Percentiles rank a stretch among this genome's conserved stretches.
Evolutionary conservation across 208 protist genomes (phyloP).

Genomic region (Leishmania amazonensis): DNA sequence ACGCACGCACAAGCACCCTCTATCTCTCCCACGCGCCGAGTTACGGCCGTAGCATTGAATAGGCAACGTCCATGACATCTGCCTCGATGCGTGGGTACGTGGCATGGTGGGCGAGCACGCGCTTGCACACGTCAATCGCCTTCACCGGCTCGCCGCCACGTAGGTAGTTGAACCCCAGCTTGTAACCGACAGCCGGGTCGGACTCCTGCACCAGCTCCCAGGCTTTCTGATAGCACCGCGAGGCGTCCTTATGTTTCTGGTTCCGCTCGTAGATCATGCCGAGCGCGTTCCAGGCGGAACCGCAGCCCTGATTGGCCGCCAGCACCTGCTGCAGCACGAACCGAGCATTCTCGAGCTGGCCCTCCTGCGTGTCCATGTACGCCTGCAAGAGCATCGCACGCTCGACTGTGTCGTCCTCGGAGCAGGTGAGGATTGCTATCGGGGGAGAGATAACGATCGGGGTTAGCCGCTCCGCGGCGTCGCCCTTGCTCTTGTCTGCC

Average conservation of each 20-base stretch:
- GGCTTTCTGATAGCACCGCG: conserved; percentile 92
- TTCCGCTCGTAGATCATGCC: conserved; percentile 92
- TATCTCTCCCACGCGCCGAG: not conserved
- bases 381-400: conserved; percentile 86
- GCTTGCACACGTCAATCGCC: conserved; percentile 94
- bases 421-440: conserved; percentile 23
- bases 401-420: conserved; percentile 58
- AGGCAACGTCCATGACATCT: conserved; percentile 93
- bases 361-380: conserved; percentile 81
- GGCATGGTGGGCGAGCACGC: conserved; percentile 86
- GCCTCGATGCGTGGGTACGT: conserved; percentile 93
- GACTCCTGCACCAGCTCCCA: conserved; percentile 91
- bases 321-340: conserved; percentile 64
- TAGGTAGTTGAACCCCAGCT: conserved; percentile 96
- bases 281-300: conserved; percentile 83
- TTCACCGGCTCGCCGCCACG: conserved; percentile 92
- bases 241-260: conserved; percentile 87
- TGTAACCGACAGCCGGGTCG: conserved; percentile 93
- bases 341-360: conserved; percentile 83
- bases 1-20: not conserved
- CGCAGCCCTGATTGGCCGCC: conserved; percentile 78
- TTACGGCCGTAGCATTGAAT: conserved; percentile 79
- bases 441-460: conserved; percentile 6
- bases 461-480: not conserved
- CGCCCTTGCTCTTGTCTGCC: conserved; percentile 6